These are phyloP conservation scores for Gracilaria gracilis DNA, from an alignment of 23 red algal species.

Conservation along the genomic window DNA sequence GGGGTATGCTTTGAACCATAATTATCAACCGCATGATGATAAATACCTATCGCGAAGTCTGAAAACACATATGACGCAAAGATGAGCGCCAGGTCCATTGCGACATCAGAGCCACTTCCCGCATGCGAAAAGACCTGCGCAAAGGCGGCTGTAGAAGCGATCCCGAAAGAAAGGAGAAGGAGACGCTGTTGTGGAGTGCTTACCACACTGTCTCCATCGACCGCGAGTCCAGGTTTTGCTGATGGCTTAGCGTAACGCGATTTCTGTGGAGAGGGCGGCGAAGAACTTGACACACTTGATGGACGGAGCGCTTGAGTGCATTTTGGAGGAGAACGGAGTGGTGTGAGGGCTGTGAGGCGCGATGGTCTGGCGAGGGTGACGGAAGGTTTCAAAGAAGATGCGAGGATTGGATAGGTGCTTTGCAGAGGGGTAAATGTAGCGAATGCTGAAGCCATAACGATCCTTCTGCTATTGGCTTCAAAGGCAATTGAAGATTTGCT, in stretches of 20 bases:
- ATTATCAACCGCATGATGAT: slow-evolving; percentile 95
- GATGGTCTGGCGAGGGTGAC: background rate
- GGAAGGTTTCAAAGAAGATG: background rate
- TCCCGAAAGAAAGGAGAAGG: background rate
- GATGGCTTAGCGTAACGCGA: background rate
- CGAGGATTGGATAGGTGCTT: background rate
- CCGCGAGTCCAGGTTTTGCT: slow-evolving; percentile 35
- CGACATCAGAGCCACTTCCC: background rate
- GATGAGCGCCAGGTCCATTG: slow-evolving; percentile 5
- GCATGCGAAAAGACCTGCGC: slow-evolving; percentile 6
- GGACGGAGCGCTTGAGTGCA: slow-evolving; percentile 17
- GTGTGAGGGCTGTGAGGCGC: background rate
- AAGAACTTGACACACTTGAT: background rate
- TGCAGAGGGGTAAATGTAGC: background rate
- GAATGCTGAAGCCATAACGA: background rate
- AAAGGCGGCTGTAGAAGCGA: slow-evolving; percentile 24
- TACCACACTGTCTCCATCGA: slow-evolving; percentile 35
- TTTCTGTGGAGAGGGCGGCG: background rate
- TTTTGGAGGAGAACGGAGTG: background rate
- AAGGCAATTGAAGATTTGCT: no score
- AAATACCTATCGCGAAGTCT: slow-evolving; percentile 86
- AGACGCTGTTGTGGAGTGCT: slow-evolving; percentile 33
- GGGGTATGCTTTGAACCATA: slow-evolving; percentile 87
- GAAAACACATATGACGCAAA: slow-evolving; percentile 60
- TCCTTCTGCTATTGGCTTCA: no score